A percentile compares a stretch with the other conserved stretches of the same genome.
phyloP scores from a whole-genome alignment of 192 early-diverging fungal species.

The Backusella australiensis region DNA sequence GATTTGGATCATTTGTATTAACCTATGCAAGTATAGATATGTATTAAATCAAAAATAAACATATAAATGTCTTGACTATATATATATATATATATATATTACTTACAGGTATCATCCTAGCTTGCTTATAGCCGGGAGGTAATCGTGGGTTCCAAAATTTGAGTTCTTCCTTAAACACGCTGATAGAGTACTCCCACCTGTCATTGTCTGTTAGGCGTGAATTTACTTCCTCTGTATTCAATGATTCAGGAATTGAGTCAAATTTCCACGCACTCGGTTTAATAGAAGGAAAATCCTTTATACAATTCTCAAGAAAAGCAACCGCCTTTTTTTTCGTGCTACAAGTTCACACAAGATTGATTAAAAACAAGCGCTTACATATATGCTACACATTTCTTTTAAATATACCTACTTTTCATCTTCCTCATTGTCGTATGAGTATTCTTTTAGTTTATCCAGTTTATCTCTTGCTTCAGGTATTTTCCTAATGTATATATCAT shows the following conservation, averaged over 20 bases:
- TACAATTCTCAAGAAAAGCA: background rate
- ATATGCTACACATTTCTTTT: background rate
- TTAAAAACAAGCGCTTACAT: background rate
- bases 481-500: slow-evolving; percentile 8
- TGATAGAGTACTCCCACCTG: slow-evolving; percentile 8
- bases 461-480: background rate
- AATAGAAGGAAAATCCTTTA: background rate
- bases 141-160: slow-evolving; percentile 9
- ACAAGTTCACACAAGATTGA: background rate
- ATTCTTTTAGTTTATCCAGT: background rate
- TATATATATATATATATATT: background rate
- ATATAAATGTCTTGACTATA: background rate
- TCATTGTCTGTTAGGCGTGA: background rate
- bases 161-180: slow-evolving; percentile 9
- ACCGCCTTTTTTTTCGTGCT: background rate
- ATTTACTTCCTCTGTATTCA: background rate
- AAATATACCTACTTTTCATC: background rate
- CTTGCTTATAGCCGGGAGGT: slow-evolving; percentile 1
- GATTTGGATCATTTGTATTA: background rate
- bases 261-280: slow-evolving; percentile 1
- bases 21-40: background rate
- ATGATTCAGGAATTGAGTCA: slow-evolving; percentile 15
- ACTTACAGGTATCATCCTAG: background rate
- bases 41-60: background rate
- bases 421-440: background rate